Conservation (phyloP, 192 early-diverging fungal genomes). For the Pilaira anomala region DNA sequence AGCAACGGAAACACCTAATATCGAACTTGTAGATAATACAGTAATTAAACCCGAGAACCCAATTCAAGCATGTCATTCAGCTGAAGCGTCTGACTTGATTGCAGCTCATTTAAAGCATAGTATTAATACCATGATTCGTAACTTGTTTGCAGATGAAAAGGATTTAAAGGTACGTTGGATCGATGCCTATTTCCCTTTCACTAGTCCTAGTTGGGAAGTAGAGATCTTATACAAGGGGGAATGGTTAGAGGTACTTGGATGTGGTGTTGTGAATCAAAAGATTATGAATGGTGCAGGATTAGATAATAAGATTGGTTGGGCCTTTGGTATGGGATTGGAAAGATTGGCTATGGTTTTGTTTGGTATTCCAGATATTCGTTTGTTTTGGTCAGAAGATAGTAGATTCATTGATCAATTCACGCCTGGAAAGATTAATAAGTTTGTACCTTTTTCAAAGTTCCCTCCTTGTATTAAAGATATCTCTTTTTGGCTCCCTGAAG, state of each 20-base stretch:
- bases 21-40: constrained; percentile 47
- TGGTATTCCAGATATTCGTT: constrained; percentile 90
- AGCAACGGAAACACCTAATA: constrained; percentile 8
- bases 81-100: constrained; percentile 53
- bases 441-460: constrained; percentile 85
- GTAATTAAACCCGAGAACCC: constrained; percentile 65
- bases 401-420: constrained; percentile 86
- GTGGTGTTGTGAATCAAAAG: constrained; percentile 86
- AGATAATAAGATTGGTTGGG: constrained; percentile 87
- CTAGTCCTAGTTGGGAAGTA: constrained; percentile 95
- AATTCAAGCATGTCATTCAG: constrained; percentile 66
- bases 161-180: constrained; percentile 90
- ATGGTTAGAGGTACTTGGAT: constrained; percentile 93
- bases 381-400: constrained; percentile 91
- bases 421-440: constrained; percentile 63
- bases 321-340: constrained; percentile 96
- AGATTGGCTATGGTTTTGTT: constrained; percentile 95
- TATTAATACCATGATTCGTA: constrained; percentile 79
- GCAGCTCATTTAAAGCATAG: constrained; percentile 72
- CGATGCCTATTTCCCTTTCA: constrained; percentile 93
- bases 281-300: constrained; percentile 71
- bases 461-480: constrained; percentile 94
- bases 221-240: constrained; percentile 90
- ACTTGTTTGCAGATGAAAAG: constrained; percentile 61
- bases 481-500: constrained; percentile 78